phyloP scores from a whole-genome alignment of 352 stramenopile genomes.

The Phytophthora melonis region DNA sequence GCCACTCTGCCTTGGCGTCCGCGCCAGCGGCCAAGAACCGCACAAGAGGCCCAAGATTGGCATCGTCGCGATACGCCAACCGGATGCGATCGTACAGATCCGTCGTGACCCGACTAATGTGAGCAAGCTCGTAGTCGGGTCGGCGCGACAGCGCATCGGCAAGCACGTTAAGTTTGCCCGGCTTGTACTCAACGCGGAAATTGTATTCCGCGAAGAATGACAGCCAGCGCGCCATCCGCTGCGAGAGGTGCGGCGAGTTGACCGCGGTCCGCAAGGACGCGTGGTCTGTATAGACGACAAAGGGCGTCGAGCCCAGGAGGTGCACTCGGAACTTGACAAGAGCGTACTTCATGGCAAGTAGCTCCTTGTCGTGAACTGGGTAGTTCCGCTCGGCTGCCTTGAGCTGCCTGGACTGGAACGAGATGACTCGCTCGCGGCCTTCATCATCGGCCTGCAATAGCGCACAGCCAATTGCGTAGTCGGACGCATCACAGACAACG shows the following conservation, averaged over 20 bases:
- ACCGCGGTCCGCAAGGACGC: neutral
- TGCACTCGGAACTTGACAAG: constrained; percentile 4
- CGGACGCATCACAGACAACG: neutral
- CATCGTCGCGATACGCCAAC: constrained; percentile 3
- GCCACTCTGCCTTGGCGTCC: neutral
- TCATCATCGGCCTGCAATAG: neutral
- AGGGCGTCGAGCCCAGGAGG: neutral
- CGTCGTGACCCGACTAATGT: constrained; percentile 4
- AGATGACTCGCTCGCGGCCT: neutral
- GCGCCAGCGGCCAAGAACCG: neutral
- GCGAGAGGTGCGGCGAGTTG: neutral
- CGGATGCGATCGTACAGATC: constrained; percentile 10
- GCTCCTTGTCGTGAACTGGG: neutral
- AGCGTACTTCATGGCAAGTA: constrained; percentile 3
- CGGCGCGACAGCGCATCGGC: neutral
- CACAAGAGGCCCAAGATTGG: neutral
- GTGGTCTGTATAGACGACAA: neutral
- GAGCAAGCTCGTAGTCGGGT: neutral
- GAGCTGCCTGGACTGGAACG: neutral
- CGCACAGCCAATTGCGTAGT: neutral
- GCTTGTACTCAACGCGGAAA: constrained; percentile 29
- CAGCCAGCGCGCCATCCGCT: constrained; percentile 27
- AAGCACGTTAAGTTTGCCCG: neutral
- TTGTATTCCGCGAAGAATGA: constrained; percentile 35
- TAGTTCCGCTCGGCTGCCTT: neutral